phyloP scores from a whole-genome alignment of 176 grass and related monocot species.

The Zea luxurians region DNA sequence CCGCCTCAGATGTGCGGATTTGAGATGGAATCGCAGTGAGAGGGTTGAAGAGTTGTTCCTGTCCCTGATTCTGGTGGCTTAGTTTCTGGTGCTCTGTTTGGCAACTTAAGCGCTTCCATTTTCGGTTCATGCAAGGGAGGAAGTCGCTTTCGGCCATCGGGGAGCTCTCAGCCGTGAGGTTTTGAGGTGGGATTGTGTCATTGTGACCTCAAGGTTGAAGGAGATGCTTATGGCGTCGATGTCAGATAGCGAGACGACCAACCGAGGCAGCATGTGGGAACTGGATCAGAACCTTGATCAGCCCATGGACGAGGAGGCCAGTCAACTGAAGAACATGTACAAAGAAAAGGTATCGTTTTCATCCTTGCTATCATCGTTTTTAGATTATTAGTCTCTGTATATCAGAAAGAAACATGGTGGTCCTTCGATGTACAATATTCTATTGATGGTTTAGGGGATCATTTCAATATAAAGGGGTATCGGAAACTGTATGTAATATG shows the following conservation, averaged over 20 bases:
- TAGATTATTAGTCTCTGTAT: background rate
- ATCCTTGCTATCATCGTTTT: slow-evolving; percentile 18
- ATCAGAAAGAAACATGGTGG: slow-evolving; percentile 22
- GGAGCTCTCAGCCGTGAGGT: slow-evolving; percentile 11
- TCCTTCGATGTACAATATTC: slow-evolving; percentile 10
- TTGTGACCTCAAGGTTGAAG: slow-evolving; percentile 17
- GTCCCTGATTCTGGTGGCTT: background rate
- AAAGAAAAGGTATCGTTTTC: slow-evolving; percentile 65
- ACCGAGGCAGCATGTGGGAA: slow-evolving; percentile 74
- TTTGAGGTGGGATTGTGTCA: slow-evolving; percentile 17
- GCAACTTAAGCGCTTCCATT: slow-evolving; percentile 6
- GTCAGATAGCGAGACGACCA: slow-evolving; percentile 44
- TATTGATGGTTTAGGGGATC: background rate
- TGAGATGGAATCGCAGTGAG: slow-evolving; percentile 23
- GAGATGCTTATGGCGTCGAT: slow-evolving; percentile 57
- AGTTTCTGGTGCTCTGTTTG: slow-evolving; percentile 1
- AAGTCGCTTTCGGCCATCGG: slow-evolving; percentile 14
- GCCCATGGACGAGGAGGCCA: slow-evolving; percentile 83
- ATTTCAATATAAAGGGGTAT: slow-evolving; percentile 14
- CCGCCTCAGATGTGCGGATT: slow-evolving; percentile 26
- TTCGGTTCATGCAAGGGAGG: slow-evolving; percentile 5
- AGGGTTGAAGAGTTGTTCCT: background rate
- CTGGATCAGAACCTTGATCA: slow-evolving; percentile 75
- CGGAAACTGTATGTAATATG: slow-evolving; percentile 12
- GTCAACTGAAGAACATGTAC: slow-evolving; percentile 68